phyloP scores from a whole-genome alignment of 2,329 filamentous ascomycete species.

The Hypoxylon sp. region DNA sequence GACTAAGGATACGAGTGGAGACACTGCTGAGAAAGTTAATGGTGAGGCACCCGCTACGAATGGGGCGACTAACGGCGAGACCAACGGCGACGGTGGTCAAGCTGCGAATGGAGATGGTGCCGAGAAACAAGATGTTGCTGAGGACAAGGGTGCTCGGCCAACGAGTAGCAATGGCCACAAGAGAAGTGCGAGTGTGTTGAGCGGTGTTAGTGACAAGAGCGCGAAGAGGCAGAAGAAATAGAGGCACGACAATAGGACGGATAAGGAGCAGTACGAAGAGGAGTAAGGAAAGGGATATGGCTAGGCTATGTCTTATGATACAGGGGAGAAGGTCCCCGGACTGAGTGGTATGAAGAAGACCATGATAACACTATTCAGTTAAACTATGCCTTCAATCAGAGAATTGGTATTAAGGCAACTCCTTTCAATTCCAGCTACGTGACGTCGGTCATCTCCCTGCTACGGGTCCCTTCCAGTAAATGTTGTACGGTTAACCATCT shows the following conservation, averaged over 20 bases:
- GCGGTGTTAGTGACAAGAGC: conserved; percentile 75
- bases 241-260: neutral
- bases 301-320: neutral
- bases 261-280: neutral
- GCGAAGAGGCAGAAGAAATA: conserved; percentile 71
- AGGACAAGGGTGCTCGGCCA: conserved; percentile 55
- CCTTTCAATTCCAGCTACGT: neutral
- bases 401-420: neutral
- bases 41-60: conserved; percentile 32
- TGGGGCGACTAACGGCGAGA: conserved; percentile 19
- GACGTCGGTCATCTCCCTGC: neutral
- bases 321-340: neutral
- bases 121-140: conserved; percentile 51
- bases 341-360: neutral
- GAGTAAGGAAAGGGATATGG: neutral
- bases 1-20: conserved; percentile 15
- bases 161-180: conserved; percentile 71
- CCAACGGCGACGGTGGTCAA: conserved; percentile 7
- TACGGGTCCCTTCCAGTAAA: neutral
- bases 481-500: neutral
- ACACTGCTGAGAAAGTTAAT: conserved; percentile 24
- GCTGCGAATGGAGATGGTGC: conserved; percentile 19
- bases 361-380: neutral
- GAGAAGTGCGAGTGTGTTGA: conserved; percentile 86
- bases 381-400: neutral